Evolutionary conservation across 257 asterid species (phyloP).

Genomic region (Nicotiana attenuata): DNA sequence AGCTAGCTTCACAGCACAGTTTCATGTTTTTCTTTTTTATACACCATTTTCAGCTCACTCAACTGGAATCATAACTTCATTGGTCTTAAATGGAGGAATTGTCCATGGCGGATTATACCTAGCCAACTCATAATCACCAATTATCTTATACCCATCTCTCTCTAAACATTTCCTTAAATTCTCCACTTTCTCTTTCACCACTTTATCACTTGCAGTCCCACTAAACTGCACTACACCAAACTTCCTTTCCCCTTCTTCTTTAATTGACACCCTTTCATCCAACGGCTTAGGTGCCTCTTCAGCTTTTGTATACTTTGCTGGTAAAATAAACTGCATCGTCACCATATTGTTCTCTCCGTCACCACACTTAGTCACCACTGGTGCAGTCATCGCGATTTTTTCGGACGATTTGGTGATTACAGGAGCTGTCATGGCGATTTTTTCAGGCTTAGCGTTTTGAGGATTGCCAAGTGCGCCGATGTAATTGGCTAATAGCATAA

Average conservation of each 20-base stretch:
- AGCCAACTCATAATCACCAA: constrained; percentile 70
- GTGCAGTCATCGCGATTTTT: constrained; percentile 74
- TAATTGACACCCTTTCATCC: constrained; percentile 72
- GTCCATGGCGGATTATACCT: constrained; percentile 97
- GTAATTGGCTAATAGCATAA: constrained; percentile 58
- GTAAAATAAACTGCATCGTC: constrained; percentile 82
- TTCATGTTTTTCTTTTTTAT: no score
- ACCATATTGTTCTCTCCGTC: constrained; percentile 29
- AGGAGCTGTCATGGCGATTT: constrained; percentile 76
- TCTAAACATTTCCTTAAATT: constrained; percentile 50
- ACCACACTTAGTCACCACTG: constrained; percentile 57
- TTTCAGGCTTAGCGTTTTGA: constrained; percentile 61
- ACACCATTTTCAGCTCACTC: constrained; percentile 16
- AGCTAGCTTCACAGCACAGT: background rate
- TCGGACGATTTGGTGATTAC: constrained; percentile 64
- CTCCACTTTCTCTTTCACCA: constrained; percentile 66
- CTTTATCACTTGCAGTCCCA: constrained; percentile 56
- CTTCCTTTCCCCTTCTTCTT: constrained; percentile 78
- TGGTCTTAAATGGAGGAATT: constrained; percentile 69
- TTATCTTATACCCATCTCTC: constrained; percentile 62
- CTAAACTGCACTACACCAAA: constrained; percentile 78
- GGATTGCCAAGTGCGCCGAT: constrained; percentile 82
- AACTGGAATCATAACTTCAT: constrained; percentile 82
- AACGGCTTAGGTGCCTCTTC: constrained; percentile 85
- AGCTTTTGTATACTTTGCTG: constrained; percentile 52